Conservation (phyloP, 2,329 filamentous ascomycete genomes). For the Fusarium papillatum region DNA sequence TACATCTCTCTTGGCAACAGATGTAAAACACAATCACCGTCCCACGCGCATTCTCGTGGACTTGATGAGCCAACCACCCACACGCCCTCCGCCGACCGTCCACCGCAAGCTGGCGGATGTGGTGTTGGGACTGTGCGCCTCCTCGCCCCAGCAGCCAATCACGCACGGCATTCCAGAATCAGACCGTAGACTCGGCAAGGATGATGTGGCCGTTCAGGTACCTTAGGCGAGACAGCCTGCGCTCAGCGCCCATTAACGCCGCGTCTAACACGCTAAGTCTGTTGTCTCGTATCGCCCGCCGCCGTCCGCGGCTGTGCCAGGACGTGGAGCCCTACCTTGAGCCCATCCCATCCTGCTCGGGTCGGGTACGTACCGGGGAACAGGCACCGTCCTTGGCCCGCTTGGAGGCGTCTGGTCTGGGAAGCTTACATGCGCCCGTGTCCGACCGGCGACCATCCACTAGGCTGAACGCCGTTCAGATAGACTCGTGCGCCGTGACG, state of each 20-base stretch:
- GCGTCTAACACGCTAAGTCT: slow-evolving; percentile 49
- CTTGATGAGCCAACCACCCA: slow-evolving; percentile 23
- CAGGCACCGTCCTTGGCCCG: slow-evolving; percentile 15
- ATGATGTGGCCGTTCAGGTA: slow-evolving; percentile 28
- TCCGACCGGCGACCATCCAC: slow-evolving; percentile 25
- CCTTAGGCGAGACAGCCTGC: slow-evolving; percentile 42
- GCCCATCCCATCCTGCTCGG: background rate
- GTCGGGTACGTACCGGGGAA: slow-evolving; percentile 7
- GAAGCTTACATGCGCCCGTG: slow-evolving; percentile 28
- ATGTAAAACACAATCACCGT: background rate
- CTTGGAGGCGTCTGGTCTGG: slow-evolving; percentile 25
- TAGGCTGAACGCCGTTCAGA: slow-evolving; percentile 14
- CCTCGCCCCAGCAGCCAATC: slow-evolving; percentile 40
- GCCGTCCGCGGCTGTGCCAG: slow-evolving; percentile 47
- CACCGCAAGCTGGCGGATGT: slow-evolving; percentile 41
- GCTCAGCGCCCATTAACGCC: slow-evolving; percentile 45
- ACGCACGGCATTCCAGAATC: slow-evolving; percentile 4
- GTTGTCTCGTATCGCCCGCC: slow-evolving; percentile 46
- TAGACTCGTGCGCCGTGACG: slow-evolving; percentile 19
- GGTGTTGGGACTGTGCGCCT: slow-evolving; percentile 39
- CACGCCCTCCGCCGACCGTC: slow-evolving; percentile 21
- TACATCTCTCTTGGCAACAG: background rate
- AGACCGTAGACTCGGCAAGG: slow-evolving; percentile 18
- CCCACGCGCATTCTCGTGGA: background rate
- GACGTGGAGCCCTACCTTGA: slow-evolving; percentile 18